Base-by-base conservation (phyloP, 768 basidiomycete genomes). In the Tylopilus balloui region DNA sequence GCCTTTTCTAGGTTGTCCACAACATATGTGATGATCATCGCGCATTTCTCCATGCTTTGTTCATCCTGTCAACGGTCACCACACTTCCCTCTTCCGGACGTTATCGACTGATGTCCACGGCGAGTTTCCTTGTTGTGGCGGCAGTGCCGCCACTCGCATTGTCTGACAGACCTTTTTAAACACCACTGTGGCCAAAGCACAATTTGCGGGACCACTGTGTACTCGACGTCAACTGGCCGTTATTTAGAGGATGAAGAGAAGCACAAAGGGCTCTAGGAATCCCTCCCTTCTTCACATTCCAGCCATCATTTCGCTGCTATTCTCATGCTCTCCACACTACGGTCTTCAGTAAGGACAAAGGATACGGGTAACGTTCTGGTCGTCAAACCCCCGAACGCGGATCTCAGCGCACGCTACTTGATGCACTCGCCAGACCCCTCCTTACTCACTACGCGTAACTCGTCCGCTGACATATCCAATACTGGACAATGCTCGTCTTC, bases 11-110 rank as follows among this genome's bases (percentile, higher is more conserved):
- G 50, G 32, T 37, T 36, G 43, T n/a, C 35, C 44, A 47, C 51
- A 51, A 42, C 42, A 41, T 44, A 35, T 20, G 15, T 37, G 19
- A 38, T 43, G 47, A 21, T 20, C 48, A 42, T 42, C 35, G 12
- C 46, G 25, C 36, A 38, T 40, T 42, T 38, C 38, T 42, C 27
- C 40, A 11, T 50, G 41, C 54, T 66, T 66, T 69, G 58, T 69
- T 41, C 47, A 25, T 42, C 54, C 44, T 52, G 21, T 38, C 52
- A 35, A 55, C 42, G 29, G 43, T 43, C 48, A 19, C 52, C 40
- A 51, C 42, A n/a, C 24, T 27, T 35, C 25, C 31, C 44, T 25
- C 24, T 41, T 51, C 28, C 27, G 29, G 25, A 29, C 21, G 19
- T 35, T 38, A n/a, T 47, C 19, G 39, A 10, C 14, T 48, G 28